phyloP scores from a whole-genome alignment of 495 filamentous ascomycete genomes.

The Friedmanniomyces simplex region DNA sequence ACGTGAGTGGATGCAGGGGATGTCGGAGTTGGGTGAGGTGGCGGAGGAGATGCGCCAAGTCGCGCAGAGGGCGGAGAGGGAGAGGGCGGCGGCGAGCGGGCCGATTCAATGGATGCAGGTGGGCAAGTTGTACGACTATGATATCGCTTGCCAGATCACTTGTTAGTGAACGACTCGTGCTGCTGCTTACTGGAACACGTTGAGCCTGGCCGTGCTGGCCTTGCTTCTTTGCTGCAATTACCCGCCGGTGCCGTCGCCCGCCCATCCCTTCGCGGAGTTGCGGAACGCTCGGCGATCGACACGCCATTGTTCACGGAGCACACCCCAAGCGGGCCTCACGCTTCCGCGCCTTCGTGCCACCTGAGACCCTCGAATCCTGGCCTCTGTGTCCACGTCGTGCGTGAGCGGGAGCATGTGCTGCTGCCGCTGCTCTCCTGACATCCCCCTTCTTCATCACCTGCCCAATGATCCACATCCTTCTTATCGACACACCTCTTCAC shows the following conservation, averaged over 20 bases:
- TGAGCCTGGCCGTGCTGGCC: no score
- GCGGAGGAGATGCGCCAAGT: neutral
- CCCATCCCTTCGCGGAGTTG: neutral
- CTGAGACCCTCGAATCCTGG: neutral
- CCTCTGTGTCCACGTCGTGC: neutral
- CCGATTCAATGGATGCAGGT: no score
- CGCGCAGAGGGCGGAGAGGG: neutral
- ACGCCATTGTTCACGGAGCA: no score
- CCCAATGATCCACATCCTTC: neutral
- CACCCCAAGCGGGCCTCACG: no score
- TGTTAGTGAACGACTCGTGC: no score
- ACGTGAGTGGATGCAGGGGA: neutral
- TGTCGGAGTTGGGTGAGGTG: neutral
- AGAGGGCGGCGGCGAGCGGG: no score
- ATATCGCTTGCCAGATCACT: no score
- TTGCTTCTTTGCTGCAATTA: neutral
- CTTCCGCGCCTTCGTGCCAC: neutral
- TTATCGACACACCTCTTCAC: neutral
- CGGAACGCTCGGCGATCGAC: neutral
- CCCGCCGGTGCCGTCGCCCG: neutral
- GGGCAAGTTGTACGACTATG: no score
- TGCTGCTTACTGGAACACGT: no score
- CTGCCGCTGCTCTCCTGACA: neutral
- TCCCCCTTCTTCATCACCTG: neutral
- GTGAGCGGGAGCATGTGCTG: neutral